Base-by-base conservation (phyloP, 805 yeast genomes). In the Maudiozyma barnettii region DNA sequence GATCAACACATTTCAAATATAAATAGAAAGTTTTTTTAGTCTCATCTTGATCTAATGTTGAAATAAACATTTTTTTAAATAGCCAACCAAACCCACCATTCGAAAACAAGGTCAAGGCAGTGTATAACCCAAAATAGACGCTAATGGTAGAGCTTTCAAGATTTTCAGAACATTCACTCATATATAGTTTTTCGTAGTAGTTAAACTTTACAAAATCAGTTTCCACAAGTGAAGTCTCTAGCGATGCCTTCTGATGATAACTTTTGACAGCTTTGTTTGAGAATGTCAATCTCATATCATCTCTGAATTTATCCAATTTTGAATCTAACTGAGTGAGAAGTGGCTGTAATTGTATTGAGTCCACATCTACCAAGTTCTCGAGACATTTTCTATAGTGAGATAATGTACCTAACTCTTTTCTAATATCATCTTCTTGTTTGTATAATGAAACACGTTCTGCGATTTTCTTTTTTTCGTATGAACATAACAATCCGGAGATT, bases 1-100 rank as follows among this genome's bases (percentile, higher is more conserved):
- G 26, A 39, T 54, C 57, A 19, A 51, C 38, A 39, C 38, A 49
- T 44, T 52, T 54, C 21, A 54, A 23, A 14, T 49, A 45, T 9
- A 52, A 20, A 41, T 51, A 54, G 4, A 51, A 35, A 2, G 56
- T 47, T 37, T 49, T 51, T 39, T 47, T 48, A 1, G 46, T 52
- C 10, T 41, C 45, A n/a, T 21, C 23, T 22, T 44, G 45, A 35
- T 54, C 50, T 13, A 40, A 16, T 9, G 45, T 26, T 13, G 38
- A 31, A 4, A 33, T 37, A 26, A 49, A 26, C 4, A 54, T 42
- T 31, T 46, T 48, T 31, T 48, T 50, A 12, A 52, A 46, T 14
- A 50, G 12, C 49, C 50, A 49, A n/a, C 49, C 44, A 18, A 52
- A 43, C 3, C 58, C 56, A n/a, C 36, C 43, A 9, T 43, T 26